Evolutionary conservation across 2,329 filamentous ascomycete genomes (phyloP).

Genomic region (Alternaria arborescens): DNA sequence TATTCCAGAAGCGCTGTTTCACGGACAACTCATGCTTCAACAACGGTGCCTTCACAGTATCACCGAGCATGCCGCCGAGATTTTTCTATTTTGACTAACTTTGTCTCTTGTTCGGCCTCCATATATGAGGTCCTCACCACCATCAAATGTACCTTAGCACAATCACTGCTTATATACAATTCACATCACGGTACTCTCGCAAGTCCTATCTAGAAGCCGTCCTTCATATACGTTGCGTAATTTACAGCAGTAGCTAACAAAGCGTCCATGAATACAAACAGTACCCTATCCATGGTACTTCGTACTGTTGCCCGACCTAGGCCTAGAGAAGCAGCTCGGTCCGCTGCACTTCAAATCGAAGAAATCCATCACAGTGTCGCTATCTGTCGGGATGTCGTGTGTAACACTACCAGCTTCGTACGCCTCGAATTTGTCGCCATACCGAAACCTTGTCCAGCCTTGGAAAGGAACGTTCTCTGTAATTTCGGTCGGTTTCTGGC

Average conservation of each 20-base stretch:
- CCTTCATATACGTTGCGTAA: neutral
- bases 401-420: slow-evolving; percentile 40
- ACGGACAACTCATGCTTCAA: neutral
- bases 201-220: neutral
- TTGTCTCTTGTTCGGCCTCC: too few species aligned
- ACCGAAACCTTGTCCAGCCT: slow-evolving; percentile 43
- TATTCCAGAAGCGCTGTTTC: neutral
- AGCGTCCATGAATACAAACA: neutral
- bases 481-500: slow-evolving; percentile 30
- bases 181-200: too few species aligned
- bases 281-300: neutral
- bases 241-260: neutral
- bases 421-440: slow-evolving; percentile 44
- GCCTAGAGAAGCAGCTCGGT: slow-evolving; percentile 28
- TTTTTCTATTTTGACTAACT: neutral
- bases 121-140: too few species aligned
- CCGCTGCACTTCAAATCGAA: slow-evolving; percentile 42
- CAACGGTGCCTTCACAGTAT: neutral
- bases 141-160: too few species aligned
- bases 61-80: neutral
- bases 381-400: slow-evolving; percentile 46
- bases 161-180: too few species aligned
- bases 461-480: slow-evolving; percentile 38
- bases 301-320: neutral
- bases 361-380: slow-evolving; percentile 42